phyloP scores from a whole-genome alignment of 306 rosid species.

The Pterocarpus santalinus region DNA sequence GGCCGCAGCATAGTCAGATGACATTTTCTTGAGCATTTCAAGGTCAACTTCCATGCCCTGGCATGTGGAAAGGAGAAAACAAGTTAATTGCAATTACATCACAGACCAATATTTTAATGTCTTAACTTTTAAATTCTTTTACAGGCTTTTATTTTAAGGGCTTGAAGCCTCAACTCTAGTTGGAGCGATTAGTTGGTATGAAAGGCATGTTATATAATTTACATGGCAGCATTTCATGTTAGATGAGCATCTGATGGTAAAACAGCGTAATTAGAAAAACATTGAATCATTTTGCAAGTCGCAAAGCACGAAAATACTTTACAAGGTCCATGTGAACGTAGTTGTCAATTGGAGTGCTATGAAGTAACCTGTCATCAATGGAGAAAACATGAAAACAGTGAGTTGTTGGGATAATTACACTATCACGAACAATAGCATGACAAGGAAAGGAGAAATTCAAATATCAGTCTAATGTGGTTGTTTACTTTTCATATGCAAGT shows the following conservation, averaged over 20 bases:
- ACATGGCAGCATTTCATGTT: slow-evolving; percentile 24
- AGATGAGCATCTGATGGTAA: neutral
- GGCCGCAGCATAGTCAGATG: slow-evolving; percentile 75
- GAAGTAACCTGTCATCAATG: slow-evolving; percentile 66
- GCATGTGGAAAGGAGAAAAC: slow-evolving; percentile 26
- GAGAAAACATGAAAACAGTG: slow-evolving; percentile 39
- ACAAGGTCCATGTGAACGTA: slow-evolving; percentile 81
- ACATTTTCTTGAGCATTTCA: slow-evolving; percentile 63
- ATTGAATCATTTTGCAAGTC: slow-evolving; percentile 26
- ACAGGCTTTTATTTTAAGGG: neutral
- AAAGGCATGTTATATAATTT: neutral
- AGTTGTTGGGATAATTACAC: slow-evolving; percentile 24
- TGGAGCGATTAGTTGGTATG: neutral
- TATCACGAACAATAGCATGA: slow-evolving; percentile 19
- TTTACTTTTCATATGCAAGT: slow-evolving; percentile 70
- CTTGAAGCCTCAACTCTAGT: slow-evolving; percentile 14
- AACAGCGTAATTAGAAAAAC: neutral
- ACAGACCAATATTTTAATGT: slow-evolving; percentile 20
- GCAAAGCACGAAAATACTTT: slow-evolving; percentile 45
- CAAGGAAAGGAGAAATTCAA: slow-evolving; percentile 16
- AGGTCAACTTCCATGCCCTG: slow-evolving; percentile 75
- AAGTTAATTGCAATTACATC: slow-evolving; percentile 25
- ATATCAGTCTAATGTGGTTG: slow-evolving; percentile 22
- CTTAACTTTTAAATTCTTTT: neutral
- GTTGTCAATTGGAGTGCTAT: slow-evolving; percentile 56